Evolutionary conservation across 352 stramenopile genomes (phyloP).

Genomic region (Phytopythium litorale): DNA sequence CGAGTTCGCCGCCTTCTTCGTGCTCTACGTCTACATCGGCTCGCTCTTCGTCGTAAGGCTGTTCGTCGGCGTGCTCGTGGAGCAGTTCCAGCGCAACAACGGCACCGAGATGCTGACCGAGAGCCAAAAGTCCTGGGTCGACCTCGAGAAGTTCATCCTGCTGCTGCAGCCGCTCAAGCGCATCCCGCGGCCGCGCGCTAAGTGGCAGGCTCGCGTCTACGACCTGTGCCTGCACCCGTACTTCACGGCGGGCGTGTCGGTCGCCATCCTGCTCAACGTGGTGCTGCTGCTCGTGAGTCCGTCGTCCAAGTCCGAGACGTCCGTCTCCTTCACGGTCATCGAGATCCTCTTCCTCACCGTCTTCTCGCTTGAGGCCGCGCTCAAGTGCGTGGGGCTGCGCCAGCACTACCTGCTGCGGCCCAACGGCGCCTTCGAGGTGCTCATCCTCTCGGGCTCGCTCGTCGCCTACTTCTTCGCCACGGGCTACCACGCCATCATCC

Average conservation of each 20-base stretch:
- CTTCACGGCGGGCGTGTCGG: conserved; percentile 44
- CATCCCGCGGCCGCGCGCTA: conserved; percentile 34
- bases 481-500: conserved; percentile 63
- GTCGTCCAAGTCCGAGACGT: conserved; percentile 10
- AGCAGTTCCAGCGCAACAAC: conserved; percentile 84
- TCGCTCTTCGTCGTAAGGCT: conserved; percentile 76
- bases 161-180: conserved; percentile 57
- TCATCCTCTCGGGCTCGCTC: conserved; percentile 58
- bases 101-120: conserved; percentile 78
- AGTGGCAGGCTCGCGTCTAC: conserved; percentile 37
- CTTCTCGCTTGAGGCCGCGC: conserved; percentile 48
- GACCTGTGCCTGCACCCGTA: conserved; percentile 60
- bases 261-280: conserved; percentile 71
- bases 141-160: conserved; percentile 77
- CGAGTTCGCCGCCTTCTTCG: conserved; percentile 59
- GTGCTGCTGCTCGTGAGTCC: conserved; percentile 63
- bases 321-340: conserved; percentile 45
- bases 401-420: conserved; percentile 60
- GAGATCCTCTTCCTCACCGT: conserved; percentile 67
- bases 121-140: conserved; percentile 75
- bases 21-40: conserved; percentile 73
- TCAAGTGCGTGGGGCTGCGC: conserved; percentile 57
- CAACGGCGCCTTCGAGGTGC: conserved; percentile 56
- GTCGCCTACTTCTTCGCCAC: conserved; percentile 58
- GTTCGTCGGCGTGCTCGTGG: conserved; percentile 76